These are phyloP conservation scores for Furcasterigmium furcatum DNA, from an alignment of 2,329 filamentous ascomycete genomes.

Conservation along the genomic window DNA sequence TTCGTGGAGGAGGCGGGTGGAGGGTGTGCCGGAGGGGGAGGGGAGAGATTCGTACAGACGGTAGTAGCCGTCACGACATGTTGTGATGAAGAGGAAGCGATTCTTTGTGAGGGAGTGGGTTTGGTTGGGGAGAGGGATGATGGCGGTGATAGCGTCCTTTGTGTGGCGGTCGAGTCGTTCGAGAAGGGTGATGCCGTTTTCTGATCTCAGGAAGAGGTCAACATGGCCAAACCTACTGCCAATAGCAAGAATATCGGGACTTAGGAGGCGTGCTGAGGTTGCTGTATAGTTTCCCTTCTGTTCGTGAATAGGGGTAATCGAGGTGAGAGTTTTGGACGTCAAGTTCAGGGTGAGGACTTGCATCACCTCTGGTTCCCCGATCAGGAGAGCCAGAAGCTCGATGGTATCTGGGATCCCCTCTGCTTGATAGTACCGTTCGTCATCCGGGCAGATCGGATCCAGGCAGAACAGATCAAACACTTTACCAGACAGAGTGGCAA, in stretches of 20 bases:
- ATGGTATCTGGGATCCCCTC: slow-evolving; percentile 6
- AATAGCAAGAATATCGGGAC: slow-evolving; percentile 40
- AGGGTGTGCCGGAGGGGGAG: slow-evolving; percentile 19
- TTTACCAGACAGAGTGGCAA: slow-evolving; percentile 41
- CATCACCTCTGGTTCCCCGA: slow-evolving; percentile 39
- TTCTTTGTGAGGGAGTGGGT: not conserved
- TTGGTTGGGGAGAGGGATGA: slow-evolving; percentile 43
- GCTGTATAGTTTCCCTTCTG: slow-evolving; percentile 48
- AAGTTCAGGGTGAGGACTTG: slow-evolving; percentile 36
- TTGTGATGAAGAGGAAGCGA: slow-evolving; percentile 60
- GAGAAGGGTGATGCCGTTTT: slow-evolving; percentile 20
- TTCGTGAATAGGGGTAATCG: slow-evolving; percentile 24
- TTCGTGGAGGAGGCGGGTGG: slow-evolving; percentile 61
- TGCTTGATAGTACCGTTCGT: not conserved
- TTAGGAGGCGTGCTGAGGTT: slow-evolving; percentile 40
- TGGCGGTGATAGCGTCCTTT: slow-evolving; percentile 65
- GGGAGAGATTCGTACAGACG: slow-evolving; percentile 53
- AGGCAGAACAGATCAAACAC: slow-evolving; percentile 48
- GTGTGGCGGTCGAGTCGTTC: slow-evolving; percentile 35
- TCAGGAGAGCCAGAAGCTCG: slow-evolving; percentile 41
- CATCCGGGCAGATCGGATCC: not conserved
- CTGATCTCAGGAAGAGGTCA: slow-evolving; percentile 27
- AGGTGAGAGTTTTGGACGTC: slow-evolving; percentile 20
- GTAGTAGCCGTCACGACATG: slow-evolving; percentile 74
- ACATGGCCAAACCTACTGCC: slow-evolving; percentile 53